Conservation (phyloP, 1,139 yeast genomes). For the Blastobotrys arbuscula region DNA sequence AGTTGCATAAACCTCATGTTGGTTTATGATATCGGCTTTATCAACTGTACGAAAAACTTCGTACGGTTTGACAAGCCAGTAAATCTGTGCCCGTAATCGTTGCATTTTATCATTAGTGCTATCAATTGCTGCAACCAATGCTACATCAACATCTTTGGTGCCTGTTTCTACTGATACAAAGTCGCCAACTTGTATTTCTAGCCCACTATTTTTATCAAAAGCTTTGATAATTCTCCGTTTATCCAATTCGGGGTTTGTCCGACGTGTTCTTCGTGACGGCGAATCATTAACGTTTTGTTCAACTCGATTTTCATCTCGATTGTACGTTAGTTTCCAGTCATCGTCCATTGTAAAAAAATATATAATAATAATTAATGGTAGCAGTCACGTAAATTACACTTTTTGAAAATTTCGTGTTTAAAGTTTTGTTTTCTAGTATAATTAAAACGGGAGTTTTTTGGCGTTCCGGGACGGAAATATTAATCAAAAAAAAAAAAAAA, state of each 20-base stretch:
- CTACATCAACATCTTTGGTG: background rate
- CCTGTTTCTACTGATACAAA: background rate
- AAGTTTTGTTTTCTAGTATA: background rate
- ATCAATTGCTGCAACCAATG: background rate
- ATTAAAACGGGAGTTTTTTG: too few species aligned
- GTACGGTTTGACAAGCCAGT: background rate
- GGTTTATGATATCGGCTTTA: too few species aligned
- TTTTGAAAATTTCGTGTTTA: background rate
- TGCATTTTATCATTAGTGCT: too few species aligned
- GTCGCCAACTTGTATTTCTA: conserved; percentile 3
- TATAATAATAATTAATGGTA: background rate
- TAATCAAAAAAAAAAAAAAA: background rate
- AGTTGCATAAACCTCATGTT: conserved; percentile 5
- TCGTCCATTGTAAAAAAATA: background rate
- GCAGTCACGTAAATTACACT: background rate
- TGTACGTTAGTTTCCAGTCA: conserved; percentile 9
- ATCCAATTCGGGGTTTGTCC: background rate
- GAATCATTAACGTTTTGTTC: background rate
- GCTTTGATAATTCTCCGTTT: background rate
- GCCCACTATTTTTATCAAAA: background rate
- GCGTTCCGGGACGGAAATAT: background rate
- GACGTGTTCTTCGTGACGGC: background rate
- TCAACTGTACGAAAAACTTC: background rate
- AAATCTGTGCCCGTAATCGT: conserved; percentile 1
- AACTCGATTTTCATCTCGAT: conserved; percentile 4